These are phyloP conservation scores for Boletus sp. DNA, from an alignment of 1,284 basidiomycete genomes.

Conservation along the genomic window DNA sequence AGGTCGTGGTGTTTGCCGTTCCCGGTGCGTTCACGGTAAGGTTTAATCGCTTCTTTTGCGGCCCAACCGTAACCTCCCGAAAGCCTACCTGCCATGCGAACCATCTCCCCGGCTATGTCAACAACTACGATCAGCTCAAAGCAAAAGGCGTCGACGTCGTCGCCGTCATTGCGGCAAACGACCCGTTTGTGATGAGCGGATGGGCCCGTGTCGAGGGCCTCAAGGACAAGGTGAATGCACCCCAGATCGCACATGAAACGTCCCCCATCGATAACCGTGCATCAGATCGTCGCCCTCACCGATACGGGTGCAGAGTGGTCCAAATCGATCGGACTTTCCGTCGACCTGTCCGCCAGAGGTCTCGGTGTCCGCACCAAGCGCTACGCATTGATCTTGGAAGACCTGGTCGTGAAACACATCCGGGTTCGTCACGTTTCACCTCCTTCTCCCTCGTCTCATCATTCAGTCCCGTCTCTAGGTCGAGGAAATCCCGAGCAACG, in stretches of 20 bases:
- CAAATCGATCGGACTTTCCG: conserved; percentile 52
- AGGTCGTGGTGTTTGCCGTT: conserved; percentile 74
- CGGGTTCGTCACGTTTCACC: conserved; percentile 40
- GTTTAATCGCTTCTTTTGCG: conserved; percentile 7
- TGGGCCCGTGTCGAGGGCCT: conserved; percentile 68
- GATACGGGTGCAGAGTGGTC: conserved; percentile 69
- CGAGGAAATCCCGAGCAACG: conserved; percentile 42
- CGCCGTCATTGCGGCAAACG: conserved; percentile 69
- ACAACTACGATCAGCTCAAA: conserved; percentile 65
- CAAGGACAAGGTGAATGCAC: conserved; percentile 59
- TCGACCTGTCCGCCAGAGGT: conserved; percentile 54
- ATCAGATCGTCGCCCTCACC: conserved; percentile 61
- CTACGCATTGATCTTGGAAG: conserved; percentile 69
- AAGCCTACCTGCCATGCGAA: conserved; percentile 72
- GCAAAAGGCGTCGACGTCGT: conserved; percentile 71
- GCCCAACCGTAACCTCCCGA: neutral
- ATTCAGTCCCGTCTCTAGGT: conserved; percentile 38
- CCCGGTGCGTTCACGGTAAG: conserved; percentile 78
- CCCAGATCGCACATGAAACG: neutral
- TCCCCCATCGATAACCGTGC: neutral
- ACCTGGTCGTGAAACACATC: conserved; percentile 64
- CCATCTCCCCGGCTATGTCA: conserved; percentile 69
- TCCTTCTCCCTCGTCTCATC: neutral
- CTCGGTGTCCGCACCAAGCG: conserved; percentile 66
- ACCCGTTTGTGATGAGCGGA: conserved; percentile 75